Base-by-base conservation (phyloP, 2,329 filamentous ascomycete genomes). In the Pseudogymnoascus sp. region DNA sequence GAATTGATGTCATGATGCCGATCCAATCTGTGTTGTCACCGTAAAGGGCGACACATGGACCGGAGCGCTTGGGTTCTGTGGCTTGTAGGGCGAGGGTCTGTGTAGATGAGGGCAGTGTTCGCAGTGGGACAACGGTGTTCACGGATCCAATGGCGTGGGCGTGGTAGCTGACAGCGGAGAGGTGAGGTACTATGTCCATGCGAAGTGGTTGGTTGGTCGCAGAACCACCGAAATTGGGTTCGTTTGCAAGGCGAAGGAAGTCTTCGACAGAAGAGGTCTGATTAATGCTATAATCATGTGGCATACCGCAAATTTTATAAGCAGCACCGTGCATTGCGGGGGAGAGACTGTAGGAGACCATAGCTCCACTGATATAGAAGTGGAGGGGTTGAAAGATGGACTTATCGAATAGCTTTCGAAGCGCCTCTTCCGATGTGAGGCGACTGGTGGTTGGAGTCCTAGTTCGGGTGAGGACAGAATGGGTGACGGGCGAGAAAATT, bases 21-120 rank as follows among this genome's bases (percentile, higher is more conserved):
- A 91, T 87, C 88, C 88, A 91, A 70, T 91, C 89, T 0, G 88
- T 91, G 64, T 92, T 92, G 64, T 92, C 88, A 1, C 89, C 90
- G 66, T 91, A 90, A 0, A 92, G 77, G 0, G 86, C 87, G 65
- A 83, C 82, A 5, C 91, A 83, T 0, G 85, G 82, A 0, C 89
- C 88, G 1, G 85, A 80, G 47, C 84, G 80, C 66, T 87, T 87
- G 64, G 86, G 80, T 50, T 85, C 80, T 31, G 79, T 76, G 4
- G 72, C 70, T 77, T 72, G 71, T 2, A 66, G 62, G 12, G 72
- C 67, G 12, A 73, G 69, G 16, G 68, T 70, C 56, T 70, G 37
- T 77, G 59, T 80, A 1, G 82, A 83, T 63, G 86, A 82, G 0
- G 78, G 72, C 5, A 85, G 73, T 11, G 82, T 78, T 21, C 89